Percentiles rank a stretch among this genome's conserved stretches.
phyloP scores from a whole-genome alignment of 148 eudicot species.

The Chenopodium album region DNA sequence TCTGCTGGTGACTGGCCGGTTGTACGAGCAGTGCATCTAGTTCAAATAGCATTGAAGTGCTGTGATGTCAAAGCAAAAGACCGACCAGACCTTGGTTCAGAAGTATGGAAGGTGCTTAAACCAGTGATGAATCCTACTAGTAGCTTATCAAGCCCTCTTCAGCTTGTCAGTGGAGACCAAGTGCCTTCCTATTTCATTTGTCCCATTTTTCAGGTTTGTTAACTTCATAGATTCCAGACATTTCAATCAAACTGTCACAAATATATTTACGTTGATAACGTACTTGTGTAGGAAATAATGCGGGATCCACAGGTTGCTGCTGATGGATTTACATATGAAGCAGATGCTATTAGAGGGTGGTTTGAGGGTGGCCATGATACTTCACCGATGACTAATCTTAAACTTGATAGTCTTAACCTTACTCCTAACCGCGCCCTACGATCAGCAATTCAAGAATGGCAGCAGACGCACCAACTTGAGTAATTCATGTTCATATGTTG shows the following conservation, averaged over 20 bases:
- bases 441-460: constrained; percentile 81
- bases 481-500: no score
- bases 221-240: not conserved
- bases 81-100: constrained; percentile 68
- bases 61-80: constrained; percentile 43
- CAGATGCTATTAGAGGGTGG: constrained; percentile 84
- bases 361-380: constrained; percentile 52
- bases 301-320: constrained; percentile 84
- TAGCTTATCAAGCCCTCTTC: constrained; percentile 30
- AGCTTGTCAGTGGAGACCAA: constrained; percentile 35
- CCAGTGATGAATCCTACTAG: constrained; percentile 57
- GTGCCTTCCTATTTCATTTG: constrained; percentile 65
- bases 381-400: constrained; percentile 68
- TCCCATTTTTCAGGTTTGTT: constrained; percentile 81
- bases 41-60: constrained; percentile 61
- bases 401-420: constrained; percentile 49
- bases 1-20: constrained; percentile 98
- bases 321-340: constrained; percentile 87
- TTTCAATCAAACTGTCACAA: not conserved
- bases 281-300: constrained; percentile 68
- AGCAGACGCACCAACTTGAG: constrained; percentile 28
- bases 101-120: constrained; percentile 74
- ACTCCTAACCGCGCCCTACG: constrained; percentile 72
- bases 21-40: constrained; percentile 74
- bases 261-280: no score